A percentile compares a stretch with the other conserved stretches of the same genome.
These are phyloP conservation scores for Cicer bijugum DNA, from an alignment of 306 rosid species.

Conservation along the genomic window DNA sequence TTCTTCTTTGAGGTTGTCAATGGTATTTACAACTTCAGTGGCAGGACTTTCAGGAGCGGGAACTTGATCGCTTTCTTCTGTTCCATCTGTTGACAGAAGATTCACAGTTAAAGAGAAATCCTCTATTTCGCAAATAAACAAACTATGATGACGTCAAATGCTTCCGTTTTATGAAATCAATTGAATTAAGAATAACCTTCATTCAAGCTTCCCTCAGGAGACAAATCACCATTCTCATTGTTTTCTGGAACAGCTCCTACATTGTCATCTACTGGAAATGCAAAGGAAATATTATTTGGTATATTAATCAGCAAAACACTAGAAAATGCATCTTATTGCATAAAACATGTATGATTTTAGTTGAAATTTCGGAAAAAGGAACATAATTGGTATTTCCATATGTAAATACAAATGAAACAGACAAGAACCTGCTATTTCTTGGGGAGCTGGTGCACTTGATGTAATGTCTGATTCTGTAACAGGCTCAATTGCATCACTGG, in stretches of 20 bases:
- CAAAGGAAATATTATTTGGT: conserved; percentile 48
- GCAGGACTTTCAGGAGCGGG: conserved; percentile 42
- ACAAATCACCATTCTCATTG: conserved; percentile 41
- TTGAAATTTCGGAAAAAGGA: neutral
- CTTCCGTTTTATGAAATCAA: conserved; percentile 40
- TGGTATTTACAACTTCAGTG: conserved; percentile 40
- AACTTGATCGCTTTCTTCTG: conserved; percentile 42
- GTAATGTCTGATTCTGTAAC: conserved; percentile 53
- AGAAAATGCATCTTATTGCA: conserved; percentile 32
- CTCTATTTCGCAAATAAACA: neutral
- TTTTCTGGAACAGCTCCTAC: conserved; percentile 47
- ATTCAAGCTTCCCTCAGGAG: conserved; percentile 48
- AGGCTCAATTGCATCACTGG: conserved; percentile 50
- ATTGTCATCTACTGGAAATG: conserved; percentile 47
- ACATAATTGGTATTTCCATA: conserved; percentile 17
- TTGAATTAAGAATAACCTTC: conserved; percentile 51
- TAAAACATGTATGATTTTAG: conserved; percentile 36
- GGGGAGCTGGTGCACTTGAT: conserved; percentile 45
- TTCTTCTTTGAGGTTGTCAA: conserved; percentile 39
- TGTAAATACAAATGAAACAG: conserved; percentile 25
- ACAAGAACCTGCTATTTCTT: conserved; percentile 56
- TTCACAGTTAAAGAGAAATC: conserved; percentile 33
- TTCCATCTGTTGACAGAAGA: conserved; percentile 44
- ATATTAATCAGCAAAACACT: conserved; percentile 21
- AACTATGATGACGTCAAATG: conserved; percentile 8